These are phyloP conservation scores for Amanita rimosa DNA, from an alignment of 768 basidiomycete species.

Conservation along the genomic window DNA sequence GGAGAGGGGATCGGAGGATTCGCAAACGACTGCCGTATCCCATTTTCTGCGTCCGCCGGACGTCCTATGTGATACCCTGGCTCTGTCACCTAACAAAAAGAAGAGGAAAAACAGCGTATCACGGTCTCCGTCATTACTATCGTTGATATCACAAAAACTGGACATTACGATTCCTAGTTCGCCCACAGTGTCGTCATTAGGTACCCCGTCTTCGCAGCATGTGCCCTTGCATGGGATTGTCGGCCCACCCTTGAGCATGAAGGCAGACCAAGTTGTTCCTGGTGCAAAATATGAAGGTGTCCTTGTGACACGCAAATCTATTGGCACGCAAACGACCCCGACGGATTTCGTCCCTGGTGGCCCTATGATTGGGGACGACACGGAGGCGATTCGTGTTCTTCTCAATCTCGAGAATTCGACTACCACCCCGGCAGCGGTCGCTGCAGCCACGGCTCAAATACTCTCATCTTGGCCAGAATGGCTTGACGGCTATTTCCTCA, in stretches of 20 bases:
- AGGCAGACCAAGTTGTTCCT: background rate
- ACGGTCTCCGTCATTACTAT: slow-evolving; percentile 5
- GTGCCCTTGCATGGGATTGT: background rate
- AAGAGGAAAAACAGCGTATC: slow-evolving; percentile 1
- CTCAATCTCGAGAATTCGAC: slow-evolving; percentile 4
- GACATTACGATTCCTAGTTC: background rate
- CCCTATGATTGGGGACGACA: slow-evolving; percentile 8
- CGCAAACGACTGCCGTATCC: slow-evolving; percentile 42
- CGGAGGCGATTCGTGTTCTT: background rate
- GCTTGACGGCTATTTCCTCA: slow-evolving; percentile 25
- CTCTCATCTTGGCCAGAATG: slow-evolving; percentile 24
- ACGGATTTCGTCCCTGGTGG: slow-evolving; percentile 8
- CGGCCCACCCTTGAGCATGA: background rate
- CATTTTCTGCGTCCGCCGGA: background rate
- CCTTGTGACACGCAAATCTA: slow-evolving; percentile 11
- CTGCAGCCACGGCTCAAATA: slow-evolving; percentile 6
- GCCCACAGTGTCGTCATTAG: background rate
- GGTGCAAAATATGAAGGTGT: background rate
- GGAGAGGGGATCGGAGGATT: slow-evolving; percentile 58
- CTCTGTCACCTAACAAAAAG: slow-evolving; percentile 7
- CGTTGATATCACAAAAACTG: slow-evolving; percentile 1
- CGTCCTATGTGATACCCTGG: slow-evolving; percentile 2
- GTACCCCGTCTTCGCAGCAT: background rate
- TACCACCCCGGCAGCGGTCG: slow-evolving; percentile 9
- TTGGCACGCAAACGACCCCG: slow-evolving; percentile 19